Evolutionary conservation across 2,329 filamentous ascomycete species (phyloP).

Genomic region (Hymenoscyphus salicellus): DNA sequence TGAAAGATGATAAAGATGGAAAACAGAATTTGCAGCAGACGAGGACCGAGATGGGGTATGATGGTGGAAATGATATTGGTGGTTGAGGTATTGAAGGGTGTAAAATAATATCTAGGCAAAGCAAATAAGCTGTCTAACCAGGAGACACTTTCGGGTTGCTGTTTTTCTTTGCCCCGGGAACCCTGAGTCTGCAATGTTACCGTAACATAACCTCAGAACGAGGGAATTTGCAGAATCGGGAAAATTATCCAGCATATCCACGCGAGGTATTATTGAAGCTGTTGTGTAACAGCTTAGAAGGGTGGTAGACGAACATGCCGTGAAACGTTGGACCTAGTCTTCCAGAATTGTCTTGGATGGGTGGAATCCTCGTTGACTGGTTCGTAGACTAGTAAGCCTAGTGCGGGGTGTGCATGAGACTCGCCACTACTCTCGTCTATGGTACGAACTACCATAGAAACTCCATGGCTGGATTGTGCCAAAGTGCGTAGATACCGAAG

Average conservation of each 20-base stretch:
- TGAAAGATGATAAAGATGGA: background rate
- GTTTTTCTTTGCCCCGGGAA: too few relatives aligned
- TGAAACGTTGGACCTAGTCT: background rate
- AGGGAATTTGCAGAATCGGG: background rate
- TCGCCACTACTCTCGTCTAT: background rate
- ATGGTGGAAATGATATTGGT: conserved; percentile 52
- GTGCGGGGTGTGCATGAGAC: background rate
- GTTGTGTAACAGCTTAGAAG: background rate
- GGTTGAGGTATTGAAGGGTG: conserved; percentile 37
- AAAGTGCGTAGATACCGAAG: background rate
- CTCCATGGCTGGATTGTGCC: background rate
- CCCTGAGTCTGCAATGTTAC: background rate
- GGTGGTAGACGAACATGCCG: background rate
- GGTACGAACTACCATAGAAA: background rate
- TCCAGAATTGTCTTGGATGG: too few relatives aligned
- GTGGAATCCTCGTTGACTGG: too few relatives aligned
- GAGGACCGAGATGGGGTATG: conserved; percentile 53
- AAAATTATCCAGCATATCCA: background rate
- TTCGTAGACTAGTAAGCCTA: background rate
- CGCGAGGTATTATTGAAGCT: background rate
- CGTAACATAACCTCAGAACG: background rate
- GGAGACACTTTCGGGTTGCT: too few relatives aligned
- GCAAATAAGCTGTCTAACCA: too few relatives aligned
- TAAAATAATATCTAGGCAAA: too few relatives aligned
- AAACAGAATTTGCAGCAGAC: conserved; percentile 39